Percentiles rank a stretch among this genome's conserved stretches.
These are phyloP conservation scores for Hirschioporus abietinus DNA, from an alignment of 768 basidiomycete species.

Conservation along the genomic window DNA sequence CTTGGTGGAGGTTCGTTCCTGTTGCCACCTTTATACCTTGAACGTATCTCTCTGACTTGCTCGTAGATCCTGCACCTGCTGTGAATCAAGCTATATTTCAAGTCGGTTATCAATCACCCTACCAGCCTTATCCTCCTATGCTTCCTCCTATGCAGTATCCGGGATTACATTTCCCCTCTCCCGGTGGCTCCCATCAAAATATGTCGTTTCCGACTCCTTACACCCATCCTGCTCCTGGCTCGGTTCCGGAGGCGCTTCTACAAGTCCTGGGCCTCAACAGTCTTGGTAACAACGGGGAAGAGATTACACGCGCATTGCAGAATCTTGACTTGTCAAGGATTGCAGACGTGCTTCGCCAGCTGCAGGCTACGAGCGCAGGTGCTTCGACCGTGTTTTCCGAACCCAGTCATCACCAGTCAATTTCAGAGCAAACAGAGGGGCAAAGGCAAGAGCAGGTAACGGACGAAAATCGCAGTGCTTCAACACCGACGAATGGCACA, in stretches of 20 bases:
- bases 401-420: slow-evolving; percentile 12
- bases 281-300: slow-evolving; percentile 58
- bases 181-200: slow-evolving; percentile 13
- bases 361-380: slow-evolving; percentile 37
- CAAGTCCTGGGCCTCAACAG: slow-evolving; percentile 23
- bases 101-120: slow-evolving; percentile 14
- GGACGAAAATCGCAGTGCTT: neutral
- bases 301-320: slow-evolving; percentile 67
- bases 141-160: slow-evolving; percentile 25
- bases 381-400: slow-evolving; percentile 35
- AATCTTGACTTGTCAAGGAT: slow-evolving; percentile 70
- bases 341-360: slow-evolving; percentile 56
- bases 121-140: slow-evolving; percentile 18
- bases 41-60: too few relatives aligned
- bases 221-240: slow-evolving; percentile 30
- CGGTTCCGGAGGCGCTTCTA: slow-evolving; percentile 12
- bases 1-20: slow-evolving; percentile 42
- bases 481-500: neutral
- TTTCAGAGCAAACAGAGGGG: neutral
- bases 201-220: slow-evolving; percentile 2
- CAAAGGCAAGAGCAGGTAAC: neutral
- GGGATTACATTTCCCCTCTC: slow-evolving; percentile 10
- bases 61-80: slow-evolving; percentile 48
- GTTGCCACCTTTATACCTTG: slow-evolving; percentile 38
- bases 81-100: slow-evolving; percentile 27